phyloP scores from a whole-genome alignment of 768 basidiomycete species.

The Mrakia hoshinonis region DNA sequence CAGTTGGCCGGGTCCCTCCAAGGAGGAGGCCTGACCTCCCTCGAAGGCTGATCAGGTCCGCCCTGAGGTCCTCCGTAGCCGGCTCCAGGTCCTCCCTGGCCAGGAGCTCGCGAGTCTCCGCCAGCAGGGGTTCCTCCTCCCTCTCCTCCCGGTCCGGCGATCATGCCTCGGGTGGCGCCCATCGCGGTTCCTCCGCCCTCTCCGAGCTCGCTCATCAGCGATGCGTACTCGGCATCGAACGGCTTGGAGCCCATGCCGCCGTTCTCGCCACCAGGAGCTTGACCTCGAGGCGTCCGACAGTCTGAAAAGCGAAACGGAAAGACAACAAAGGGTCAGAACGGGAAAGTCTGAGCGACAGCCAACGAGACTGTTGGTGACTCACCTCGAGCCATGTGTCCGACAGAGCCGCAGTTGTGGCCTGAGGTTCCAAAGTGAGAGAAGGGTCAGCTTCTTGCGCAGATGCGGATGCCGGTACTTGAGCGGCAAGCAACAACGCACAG shows the following conservation, averaged over 20 bases:
- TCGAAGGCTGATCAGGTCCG: conserved; percentile 1
- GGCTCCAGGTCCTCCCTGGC: conserved; percentile 8
- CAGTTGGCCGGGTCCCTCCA: conserved; percentile 29
- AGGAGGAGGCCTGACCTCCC: conserved; percentile 16
- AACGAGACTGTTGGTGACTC: background rate
- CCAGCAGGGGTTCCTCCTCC: background rate
- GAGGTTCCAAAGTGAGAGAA: too few relatives aligned
- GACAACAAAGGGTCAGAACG: background rate
- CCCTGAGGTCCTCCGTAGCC: background rate
- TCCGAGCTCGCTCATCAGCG: conserved; percentile 93
- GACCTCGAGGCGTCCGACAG: conserved; percentile 28
- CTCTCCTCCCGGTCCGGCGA: conserved; percentile 24
- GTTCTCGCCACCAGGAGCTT: conserved; percentile 7
- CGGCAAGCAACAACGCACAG: conserved; percentile 48
- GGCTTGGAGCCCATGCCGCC: conserved; percentile 46
- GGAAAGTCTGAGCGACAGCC: background rate
- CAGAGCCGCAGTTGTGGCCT: conserved; percentile 55
- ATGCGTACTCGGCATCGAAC: conserved; percentile 97
- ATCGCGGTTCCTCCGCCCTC: conserved; percentile 57
- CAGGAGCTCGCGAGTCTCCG: background rate
- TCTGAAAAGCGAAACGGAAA: background rate
- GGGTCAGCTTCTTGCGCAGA: too few relatives aligned
- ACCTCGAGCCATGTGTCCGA: conserved; percentile 29
- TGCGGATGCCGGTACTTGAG: too few relatives aligned
- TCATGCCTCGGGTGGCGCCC: conserved; percentile 28